Base-by-base conservation (phyloP, 495 filamentous ascomycete species). In the Glarea lozoyensis region DNA sequence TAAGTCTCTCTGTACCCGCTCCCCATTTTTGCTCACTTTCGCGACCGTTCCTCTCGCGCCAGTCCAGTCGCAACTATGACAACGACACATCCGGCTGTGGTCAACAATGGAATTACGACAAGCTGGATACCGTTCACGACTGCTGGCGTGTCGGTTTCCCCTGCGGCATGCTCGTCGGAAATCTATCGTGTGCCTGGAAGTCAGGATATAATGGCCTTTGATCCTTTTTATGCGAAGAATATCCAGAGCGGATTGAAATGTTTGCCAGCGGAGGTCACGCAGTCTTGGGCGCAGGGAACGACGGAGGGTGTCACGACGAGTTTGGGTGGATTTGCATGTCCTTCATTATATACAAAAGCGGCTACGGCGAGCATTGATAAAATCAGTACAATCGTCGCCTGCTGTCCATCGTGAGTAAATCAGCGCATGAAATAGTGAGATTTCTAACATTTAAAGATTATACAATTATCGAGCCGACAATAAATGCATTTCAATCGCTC, bases 191-290 rank as follows among this genome's bases (percentile, higher is more conserved):
- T 15, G 2, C 36, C 23, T 9, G 44, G 36, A 10, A 29, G 19
- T 12, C 6, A 2, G 4, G 20, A 40, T 4, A 12, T 46, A 15
- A 78, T 87, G 56, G 86, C 87, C 81, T 69, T 53, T 48, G 78
- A 78, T 65, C 78, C 77, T 73, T 95, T 88, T 78, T 94, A 95
- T 23, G 44, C 13, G n/a, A 9, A 34, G 12, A 1, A 30, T 7
- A 35, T 46, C 2, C 22, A 23, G 7, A 20, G 27, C 2, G 17
- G 7, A 4, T 12, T 30, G 11, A 7, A 16, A 39, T 45, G 43
- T 38, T 21, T 45, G 4, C 32, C 43, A 1, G 15, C n/a, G 19
- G 43, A 45, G 15, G 24, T 38, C 12, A 31, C 24, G 1, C 12
- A 29, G 21, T 22, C 23, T 23, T 36, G 23, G 31, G 9, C 20